Evolutionary conservation across 2,329 filamentous ascomycete species (phyloP).

Genomic region (Pestalotiopsis sp.): DNA sequence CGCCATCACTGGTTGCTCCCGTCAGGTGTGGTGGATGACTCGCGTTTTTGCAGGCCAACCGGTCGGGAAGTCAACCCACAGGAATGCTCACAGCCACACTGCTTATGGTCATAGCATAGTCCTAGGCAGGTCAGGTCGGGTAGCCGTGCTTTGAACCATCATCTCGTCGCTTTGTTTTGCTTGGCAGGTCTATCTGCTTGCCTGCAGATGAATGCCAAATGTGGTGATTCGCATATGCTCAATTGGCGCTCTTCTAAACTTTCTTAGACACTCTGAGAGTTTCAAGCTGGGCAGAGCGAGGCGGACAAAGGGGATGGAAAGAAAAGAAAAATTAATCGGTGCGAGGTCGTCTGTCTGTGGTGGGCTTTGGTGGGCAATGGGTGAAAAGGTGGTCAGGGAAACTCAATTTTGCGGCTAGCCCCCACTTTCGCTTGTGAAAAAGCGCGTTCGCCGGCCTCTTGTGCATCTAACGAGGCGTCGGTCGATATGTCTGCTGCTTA

Average conservation of each 20-base stretch:
- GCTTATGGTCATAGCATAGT: neutral
- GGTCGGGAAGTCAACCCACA: neutral
- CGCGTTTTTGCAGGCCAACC: neutral
- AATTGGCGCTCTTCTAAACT: neutral
- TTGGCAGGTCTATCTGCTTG: neutral
- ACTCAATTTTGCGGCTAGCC: neutral
- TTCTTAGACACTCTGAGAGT: neutral
- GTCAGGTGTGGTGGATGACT: neutral
- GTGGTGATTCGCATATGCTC: neutral
- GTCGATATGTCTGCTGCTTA: neutral
- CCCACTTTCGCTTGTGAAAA: neutral
- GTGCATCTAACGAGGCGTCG: neutral
- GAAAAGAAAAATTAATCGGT: neutral
- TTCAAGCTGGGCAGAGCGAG: neutral
- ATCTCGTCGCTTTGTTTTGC: neutral
- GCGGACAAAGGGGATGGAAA: neutral
- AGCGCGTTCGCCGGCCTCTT: neutral
- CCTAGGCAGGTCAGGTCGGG: neutral
- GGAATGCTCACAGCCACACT: slow-evolving; percentile 7
- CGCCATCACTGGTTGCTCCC: neutral
- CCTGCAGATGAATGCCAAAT: neutral
- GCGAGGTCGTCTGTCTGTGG: neutral
- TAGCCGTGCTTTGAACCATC: no score
- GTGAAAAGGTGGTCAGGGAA: neutral
- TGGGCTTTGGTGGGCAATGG: neutral